These are phyloP conservation scores for Ehretia macrophylla DNA, from an alignment of 257 asterid genomes.

Conservation along the genomic window DNA sequence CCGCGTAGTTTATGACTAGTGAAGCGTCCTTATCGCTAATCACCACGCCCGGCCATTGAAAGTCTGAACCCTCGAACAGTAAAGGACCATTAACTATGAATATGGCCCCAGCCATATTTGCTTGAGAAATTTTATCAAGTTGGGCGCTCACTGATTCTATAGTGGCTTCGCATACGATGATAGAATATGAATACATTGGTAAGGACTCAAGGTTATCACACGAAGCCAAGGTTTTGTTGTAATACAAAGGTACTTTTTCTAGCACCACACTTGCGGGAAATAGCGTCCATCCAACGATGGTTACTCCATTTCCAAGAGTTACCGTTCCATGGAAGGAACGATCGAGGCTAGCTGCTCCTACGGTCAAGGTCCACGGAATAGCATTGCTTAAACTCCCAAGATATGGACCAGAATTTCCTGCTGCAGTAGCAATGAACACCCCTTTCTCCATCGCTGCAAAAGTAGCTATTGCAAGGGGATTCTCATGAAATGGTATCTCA, in stretches of 20 bases:
- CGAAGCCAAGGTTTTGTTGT: conserved; percentile 29
- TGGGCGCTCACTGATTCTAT: neutral
- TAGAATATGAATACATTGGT: neutral
- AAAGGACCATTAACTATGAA: neutral
- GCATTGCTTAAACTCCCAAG: conserved; percentile 38
- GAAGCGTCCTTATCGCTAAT: conserved; percentile 18
- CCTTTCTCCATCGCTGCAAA: conserved; percentile 58
- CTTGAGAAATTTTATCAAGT: neutral
- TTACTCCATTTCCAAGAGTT: conserved; percentile 30
- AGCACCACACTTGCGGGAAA: conserved; percentile 34
- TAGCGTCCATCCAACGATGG: conserved; percentile 43
- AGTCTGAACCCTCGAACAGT: neutral
- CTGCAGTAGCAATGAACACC: conserved; percentile 39
- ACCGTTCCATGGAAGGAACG: conserved; percentile 40
- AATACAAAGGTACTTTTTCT: conserved; percentile 30
- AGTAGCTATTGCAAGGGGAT: conserved; percentile 44
- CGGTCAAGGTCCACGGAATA: conserved; percentile 54
- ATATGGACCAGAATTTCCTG: conserved; percentile 44
- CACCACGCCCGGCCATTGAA: neutral
- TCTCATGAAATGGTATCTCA: conserved; percentile 24
- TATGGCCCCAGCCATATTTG: neutral
- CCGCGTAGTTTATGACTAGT: conserved; percentile 31
- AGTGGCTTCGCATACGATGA: conserved; percentile 29
- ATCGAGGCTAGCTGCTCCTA: conserved; percentile 52
- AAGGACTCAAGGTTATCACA: conserved; percentile 33